Percentiles rank a stretch among this genome's conserved stretches.
Evolutionary conservation across 306 rosid species (phyloP).

Genomic region (Castanopsis chinensis): DNA sequence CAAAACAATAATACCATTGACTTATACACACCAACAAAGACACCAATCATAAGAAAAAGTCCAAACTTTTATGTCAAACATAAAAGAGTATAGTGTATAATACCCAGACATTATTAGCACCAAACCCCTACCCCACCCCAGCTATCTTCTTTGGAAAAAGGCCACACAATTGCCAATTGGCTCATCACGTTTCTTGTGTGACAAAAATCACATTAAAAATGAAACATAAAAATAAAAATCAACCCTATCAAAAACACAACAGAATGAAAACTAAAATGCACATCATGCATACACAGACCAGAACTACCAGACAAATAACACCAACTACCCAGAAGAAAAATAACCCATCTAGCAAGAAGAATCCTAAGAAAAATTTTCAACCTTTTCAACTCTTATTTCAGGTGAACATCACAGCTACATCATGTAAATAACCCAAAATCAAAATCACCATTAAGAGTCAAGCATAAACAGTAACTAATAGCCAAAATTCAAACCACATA

Average conservation of each 20-base stretch:
- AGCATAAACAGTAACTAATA: neutral
- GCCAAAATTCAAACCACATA: neutral
- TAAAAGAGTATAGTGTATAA: neutral
- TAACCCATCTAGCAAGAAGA: neutral
- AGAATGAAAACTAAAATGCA: slow-evolving; percentile 10
- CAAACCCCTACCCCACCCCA: neutral
- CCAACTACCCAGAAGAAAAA: neutral
- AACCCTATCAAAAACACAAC: slow-evolving; percentile 17
- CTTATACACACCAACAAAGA: neutral
- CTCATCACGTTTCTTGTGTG: neutral
- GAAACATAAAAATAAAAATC: neutral
- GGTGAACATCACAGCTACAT: neutral
- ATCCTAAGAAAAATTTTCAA: neutral
- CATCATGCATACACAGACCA: neutral
- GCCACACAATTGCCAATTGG: neutral
- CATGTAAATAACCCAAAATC: neutral
- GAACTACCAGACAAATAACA: neutral
- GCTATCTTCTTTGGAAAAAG: neutral
- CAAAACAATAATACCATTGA: neutral
- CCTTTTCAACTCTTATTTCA: neutral
- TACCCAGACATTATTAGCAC: neutral
- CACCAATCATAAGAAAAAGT: neutral
- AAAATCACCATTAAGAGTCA: neutral
- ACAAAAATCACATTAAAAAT: slow-evolving; percentile 2
- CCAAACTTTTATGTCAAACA: neutral